Evolutionary conservation across 129 eudicot genomes (phyloP), one percentile per base, ranked within the genome.

Genomic region (Flaveria robusta): DNA sequence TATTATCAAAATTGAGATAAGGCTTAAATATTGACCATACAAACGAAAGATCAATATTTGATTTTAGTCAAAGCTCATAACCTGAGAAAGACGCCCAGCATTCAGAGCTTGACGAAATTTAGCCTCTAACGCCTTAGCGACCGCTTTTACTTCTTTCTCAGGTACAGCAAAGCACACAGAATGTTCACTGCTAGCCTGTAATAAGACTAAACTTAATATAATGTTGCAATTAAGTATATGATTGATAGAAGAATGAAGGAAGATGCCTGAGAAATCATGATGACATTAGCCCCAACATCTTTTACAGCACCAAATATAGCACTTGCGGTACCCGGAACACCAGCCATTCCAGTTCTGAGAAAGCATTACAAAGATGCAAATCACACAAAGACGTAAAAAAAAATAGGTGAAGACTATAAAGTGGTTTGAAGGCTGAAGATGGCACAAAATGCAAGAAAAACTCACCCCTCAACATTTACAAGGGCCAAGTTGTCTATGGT

Each of bases 311-410:
- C 83, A 84, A 95, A 95, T 73, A 95, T 95, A 58, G 94, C 96
- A 85, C 96, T 91, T 46, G 99, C 96, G 68, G 97, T 95, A 81
- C 99, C 99, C 71, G 99, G 99, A 76, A 95, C 99, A 83, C 99
- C 99, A 68, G 97, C 96, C 99, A 95, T 95, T 68, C 99, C 99
- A 85, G 99, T 95, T 79, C 99, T 95, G 81, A 66, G 39, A 71
- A 75, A 77, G 47, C 62, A 75, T 78, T 77, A 69, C 81, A 78
- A 29, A 70, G 50, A 60, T 43, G 56, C 75, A 73, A 66, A 66
- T 82, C 51, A 71, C 50, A 77, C 39, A 60, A 14, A 12, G 13
- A 24, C 5, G 19, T 50, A 49, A 66, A 77, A 6, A 49, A 62
- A 42, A 60, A 31, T 31, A 22, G 63, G 63, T 15, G 56, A 46